Evolutionary conservation across 495 filamentous ascomycete species (phyloP).

Genomic region (Letharia columbiana): DNA sequence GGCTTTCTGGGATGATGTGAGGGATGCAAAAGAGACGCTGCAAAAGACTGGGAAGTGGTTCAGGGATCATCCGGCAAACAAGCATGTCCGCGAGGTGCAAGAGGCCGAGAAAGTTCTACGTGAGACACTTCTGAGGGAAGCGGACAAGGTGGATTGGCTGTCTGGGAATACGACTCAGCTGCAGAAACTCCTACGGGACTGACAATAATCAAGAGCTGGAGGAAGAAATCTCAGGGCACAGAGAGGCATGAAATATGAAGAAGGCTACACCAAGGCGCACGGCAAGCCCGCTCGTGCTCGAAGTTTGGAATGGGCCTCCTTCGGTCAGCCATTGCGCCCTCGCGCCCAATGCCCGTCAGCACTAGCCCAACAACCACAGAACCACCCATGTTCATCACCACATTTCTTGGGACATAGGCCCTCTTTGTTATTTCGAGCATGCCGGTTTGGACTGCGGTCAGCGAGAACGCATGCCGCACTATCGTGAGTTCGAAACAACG

Average conservation of each 20-base stretch:
- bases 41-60: constrained; percentile 7
- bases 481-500: not conserved
- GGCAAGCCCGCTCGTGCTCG: not conserved
- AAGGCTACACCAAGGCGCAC: not conserved
- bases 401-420: not conserved
- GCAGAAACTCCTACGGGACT: not conserved
- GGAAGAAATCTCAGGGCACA: not conserved
- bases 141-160: constrained; percentile 4
- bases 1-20: constrained; percentile 8
- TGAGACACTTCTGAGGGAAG: constrained; percentile 8
- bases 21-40: constrained; percentile 2
- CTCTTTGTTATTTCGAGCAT: not conserved
- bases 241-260: not conserved
- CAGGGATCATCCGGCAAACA: constrained; percentile 5
- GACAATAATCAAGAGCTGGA: not conserved
- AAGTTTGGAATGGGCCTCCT: not conserved
- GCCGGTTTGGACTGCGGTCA: not conserved
- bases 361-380: not conserved
- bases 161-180: not conserved
- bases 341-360: not conserved
- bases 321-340: not conserved
- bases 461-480: not conserved
- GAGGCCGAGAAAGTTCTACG: constrained; percentile 8
- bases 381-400: not conserved
- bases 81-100: not conserved